Evolutionary conservation across 192 early-diverging fungal genomes (phyloP).

Genomic region (Helicostylum pulchrum): DNA sequence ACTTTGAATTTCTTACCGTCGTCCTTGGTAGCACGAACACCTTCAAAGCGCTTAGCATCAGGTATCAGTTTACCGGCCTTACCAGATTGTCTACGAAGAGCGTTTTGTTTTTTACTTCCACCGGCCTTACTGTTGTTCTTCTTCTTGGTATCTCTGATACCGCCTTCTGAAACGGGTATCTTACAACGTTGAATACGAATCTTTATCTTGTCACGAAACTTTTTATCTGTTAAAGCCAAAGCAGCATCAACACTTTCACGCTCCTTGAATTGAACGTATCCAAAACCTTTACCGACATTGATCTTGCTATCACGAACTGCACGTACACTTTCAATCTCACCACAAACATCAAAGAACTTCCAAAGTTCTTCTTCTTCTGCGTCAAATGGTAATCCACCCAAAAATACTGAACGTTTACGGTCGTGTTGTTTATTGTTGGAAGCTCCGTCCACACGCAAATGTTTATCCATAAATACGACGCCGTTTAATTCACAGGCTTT

Average conservation of each 20-base stretch:
- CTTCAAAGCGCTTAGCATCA: slow-evolving; percentile 41
- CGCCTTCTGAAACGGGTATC: slow-evolving; percentile 28
- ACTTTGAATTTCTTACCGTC: slow-evolving; percentile 27
- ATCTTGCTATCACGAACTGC: slow-evolving; percentile 79
- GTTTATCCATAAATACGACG: slow-evolving; percentile 77
- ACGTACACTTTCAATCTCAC: slow-evolving; percentile 75
- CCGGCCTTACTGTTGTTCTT: slow-evolving; percentile 10
- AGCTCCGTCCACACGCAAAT: slow-evolving; percentile 82
- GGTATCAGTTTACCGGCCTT: slow-evolving; percentile 28
- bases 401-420: slow-evolving; percentile 74
- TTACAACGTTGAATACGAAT: slow-evolving; percentile 59
- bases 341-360: slow-evolving; percentile 66
- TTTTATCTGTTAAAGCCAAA: slow-evolving; percentile 70
- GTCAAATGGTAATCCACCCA: slow-evolving; percentile 70
- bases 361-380: slow-evolving; percentile 71
- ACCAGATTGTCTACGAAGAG: slow-evolving; percentile 37
- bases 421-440: slow-evolving; percentile 51
- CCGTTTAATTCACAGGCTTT: slow-evolving; percentile 75
- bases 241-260: slow-evolving; percentile 73
- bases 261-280: slow-evolving; percentile 86
- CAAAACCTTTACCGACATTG: slow-evolving; percentile 92
- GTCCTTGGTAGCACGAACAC: slow-evolving; percentile 52
- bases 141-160: slow-evolving; percentile 9
- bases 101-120: slow-evolving; percentile 25
- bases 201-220: slow-evolving; percentile 55